Percentiles rank a stretch among this genome's conserved stretches.
phyloP scores from a whole-genome alignment of 2,329 filamentous ascomycete species.

The Pestalotiopsis fici region DNA sequence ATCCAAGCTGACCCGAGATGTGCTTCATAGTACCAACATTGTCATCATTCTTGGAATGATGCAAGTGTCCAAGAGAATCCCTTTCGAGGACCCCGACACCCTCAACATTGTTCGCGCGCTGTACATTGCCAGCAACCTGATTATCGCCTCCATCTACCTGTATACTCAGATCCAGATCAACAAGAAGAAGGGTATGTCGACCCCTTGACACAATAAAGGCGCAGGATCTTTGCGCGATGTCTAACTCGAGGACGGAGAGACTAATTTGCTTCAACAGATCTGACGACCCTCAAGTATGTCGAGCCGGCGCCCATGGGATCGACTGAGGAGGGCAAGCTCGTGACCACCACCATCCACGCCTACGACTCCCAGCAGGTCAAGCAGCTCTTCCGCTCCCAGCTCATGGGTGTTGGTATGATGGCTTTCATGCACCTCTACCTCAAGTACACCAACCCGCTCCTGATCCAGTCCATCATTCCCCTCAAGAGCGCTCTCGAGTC shows the following conservation, averaged over 20 bases:
- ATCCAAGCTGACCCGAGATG: constrained; percentile 22
- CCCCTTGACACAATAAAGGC: neutral
- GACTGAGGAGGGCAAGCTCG: constrained; percentile 90
- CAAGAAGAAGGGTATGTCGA: constrained; percentile 86
- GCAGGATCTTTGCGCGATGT: neutral
- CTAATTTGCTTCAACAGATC: constrained; percentile 58
- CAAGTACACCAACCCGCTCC: constrained; percentile 98
- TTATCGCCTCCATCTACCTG: constrained; percentile 83
- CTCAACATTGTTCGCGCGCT: constrained; percentile 57
- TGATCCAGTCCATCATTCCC: constrained; percentile 98
- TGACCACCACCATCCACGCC: constrained; percentile 93
- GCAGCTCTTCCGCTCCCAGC: constrained; percentile 81
- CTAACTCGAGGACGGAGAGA: neutral
- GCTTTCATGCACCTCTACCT: constrained; percentile 98
- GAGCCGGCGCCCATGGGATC: constrained; percentile 93
- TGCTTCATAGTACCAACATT: constrained; percentile 74
- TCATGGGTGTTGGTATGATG: constrained; percentile 99
- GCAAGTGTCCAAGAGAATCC: constrained; percentile 95
- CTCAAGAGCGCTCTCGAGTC: constrained; percentile 93
- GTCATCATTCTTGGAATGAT: constrained; percentile 97
- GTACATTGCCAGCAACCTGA: constrained; percentile 67
- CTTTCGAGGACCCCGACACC: constrained; percentile 79
- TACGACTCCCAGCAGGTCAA: constrained; percentile 90
- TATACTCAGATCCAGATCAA: constrained; percentile 86
- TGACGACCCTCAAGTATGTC: constrained; percentile 98